Base-by-base conservation (phyloP, 768 basidiomycete genomes). In the Auricularia heimuer region DNA sequence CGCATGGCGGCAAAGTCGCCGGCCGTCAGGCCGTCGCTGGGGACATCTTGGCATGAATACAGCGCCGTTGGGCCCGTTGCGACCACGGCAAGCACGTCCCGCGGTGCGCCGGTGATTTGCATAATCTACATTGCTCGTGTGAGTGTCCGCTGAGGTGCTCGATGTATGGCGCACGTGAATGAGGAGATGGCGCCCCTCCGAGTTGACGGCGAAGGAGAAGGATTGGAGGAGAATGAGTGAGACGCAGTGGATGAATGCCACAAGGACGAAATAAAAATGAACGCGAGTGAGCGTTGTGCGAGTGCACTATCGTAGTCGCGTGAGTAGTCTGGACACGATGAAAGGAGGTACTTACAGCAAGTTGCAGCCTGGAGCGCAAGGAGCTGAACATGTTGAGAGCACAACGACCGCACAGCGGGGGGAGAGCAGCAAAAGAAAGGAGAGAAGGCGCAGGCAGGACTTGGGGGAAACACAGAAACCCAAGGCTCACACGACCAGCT, bases 201-300 rank as follows among this genome's bases (percentile, higher is more conserved):
- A 60, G 65, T 80, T 82, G 63, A 77, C 76, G 3, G 67, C 65
- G 51, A 79, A 77, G 3, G 78, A 71, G 34, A 77, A 60, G 16
- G 71, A 72, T 67, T 83, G 82, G 12, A 83, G 68, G 8, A 73
- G 68, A 65, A 73, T 75, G 62, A 83, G 78, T 34, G 75, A 70
- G 60, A 79, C 62, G 65, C 77, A 81, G 63, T 75, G 76, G 34
- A 76, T 60, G 54, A 85, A 67, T 35, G 81, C 78, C 64, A 83
- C 72, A 44, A 79, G 71, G 69, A 83, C 80, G 70, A 82, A 85
- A 37, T 76, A 67, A 3, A 78, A 75, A 35, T 82, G 83, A 70
- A 77, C 78, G 12, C 77, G 79, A n/a, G 79, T 81, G 36, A 81
- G 69, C 6, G 81, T 83, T 62, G 82, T 75, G 65, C 81, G 77